Evolutionary conservation across 2,329 filamentous ascomycete genomes (phyloP).

Genomic region (Nannizziopsis arthrosporioides): DNA sequence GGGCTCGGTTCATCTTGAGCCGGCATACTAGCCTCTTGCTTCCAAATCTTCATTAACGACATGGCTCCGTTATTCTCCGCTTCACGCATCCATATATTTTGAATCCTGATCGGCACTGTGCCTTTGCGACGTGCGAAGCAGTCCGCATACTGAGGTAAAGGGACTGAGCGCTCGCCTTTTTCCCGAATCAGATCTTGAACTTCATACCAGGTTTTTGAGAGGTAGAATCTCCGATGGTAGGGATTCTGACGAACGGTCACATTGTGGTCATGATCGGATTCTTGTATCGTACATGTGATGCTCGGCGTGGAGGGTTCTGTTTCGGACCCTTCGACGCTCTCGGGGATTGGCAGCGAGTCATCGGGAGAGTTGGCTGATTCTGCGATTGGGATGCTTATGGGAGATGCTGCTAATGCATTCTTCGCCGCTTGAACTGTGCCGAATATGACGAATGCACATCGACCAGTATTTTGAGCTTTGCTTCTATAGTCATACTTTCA

Average conservation of each 20-base stretch:
- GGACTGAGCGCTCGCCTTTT: slow-evolving; percentile 14
- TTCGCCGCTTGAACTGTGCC: slow-evolving; percentile 26
- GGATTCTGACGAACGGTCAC: slow-evolving; percentile 24
- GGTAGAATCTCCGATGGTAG: slow-evolving; percentile 22
- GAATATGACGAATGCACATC: slow-evolving; percentile 27
- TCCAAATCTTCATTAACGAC: slow-evolving; percentile 13
- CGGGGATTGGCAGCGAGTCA: slow-evolving; percentile 21
- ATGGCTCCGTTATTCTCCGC: slow-evolving; percentile 19
- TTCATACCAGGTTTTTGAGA: slow-evolving; percentile 18
- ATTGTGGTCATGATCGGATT: slow-evolving; percentile 23
- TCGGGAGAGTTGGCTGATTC: slow-evolving; percentile 21
- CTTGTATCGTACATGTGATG: slow-evolving; percentile 22
- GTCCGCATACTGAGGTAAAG: slow-evolving; percentile 24
- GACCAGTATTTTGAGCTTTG: slow-evolving; percentile 17
- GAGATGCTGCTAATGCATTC: slow-evolving; percentile 25
- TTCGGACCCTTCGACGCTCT: slow-evolving; percentile 21
- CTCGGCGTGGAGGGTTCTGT: not conserved
- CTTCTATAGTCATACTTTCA: slow-evolving; percentile 24
- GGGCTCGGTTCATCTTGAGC: not conserved
- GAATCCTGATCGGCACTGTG: slow-evolving; percentile 15
- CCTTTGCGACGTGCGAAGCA: slow-evolving; percentile 22
- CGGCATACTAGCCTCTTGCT: slow-evolving; percentile 1
- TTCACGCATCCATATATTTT: slow-evolving; percentile 16
- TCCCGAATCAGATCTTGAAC: slow-evolving; percentile 22
- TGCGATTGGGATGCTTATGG: slow-evolving; percentile 20